Base-by-base conservation (phyloP, 192 early-diverging fungal species). In the Mortierella antarctica region DNA sequence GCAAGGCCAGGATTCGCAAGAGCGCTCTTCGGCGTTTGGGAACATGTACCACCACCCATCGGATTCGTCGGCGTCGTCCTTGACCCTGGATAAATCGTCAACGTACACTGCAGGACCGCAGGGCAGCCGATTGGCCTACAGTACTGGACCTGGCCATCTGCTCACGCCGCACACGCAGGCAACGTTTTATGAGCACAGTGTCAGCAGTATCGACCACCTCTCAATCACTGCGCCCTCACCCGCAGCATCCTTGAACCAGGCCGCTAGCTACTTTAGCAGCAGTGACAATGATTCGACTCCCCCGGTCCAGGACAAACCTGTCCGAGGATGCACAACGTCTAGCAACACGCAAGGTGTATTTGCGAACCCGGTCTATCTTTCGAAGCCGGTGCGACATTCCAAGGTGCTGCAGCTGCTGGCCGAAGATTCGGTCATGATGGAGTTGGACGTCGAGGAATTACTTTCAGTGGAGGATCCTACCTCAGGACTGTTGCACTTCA, bases 351-450 rank as follows among this genome's bases (percentile, higher is more conserved):
- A 64, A 48, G 47, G 64, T 15, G 23, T 72, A n/a, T 80, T 80
- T 71, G 49, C 62, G 13, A 56, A 42, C 42, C 70, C 69, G 6
- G 60, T 80, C 6, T 80, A 80, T 23, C 67, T 72, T 46, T 72
- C 76, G 1, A 80, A 80, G 47, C 76, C 76, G 20, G 67, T 80
- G 18, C 76, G 76, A 1, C 76, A 80, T 20, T 80, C 76, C 65
- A 80, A 80, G 59, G 69, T 80, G 2, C 57, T 80, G 40, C 70
- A 72, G 59, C 42, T 55, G 0, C 39, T 80, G 7, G 51, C 62
- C 3, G 69, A 71, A 21, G 57, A 80, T 21, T 69, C 76, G 0
- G 20, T 47, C 31, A 46, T 62, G 6, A 67, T 66, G 55, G 69
- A 66, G 18, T 12, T 70, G 49, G 50, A 65, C 10, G 55, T 57